Base-by-base conservation (phyloP, 177 flowering plant genomes). In the Tripterygium wilfordii region DNA sequence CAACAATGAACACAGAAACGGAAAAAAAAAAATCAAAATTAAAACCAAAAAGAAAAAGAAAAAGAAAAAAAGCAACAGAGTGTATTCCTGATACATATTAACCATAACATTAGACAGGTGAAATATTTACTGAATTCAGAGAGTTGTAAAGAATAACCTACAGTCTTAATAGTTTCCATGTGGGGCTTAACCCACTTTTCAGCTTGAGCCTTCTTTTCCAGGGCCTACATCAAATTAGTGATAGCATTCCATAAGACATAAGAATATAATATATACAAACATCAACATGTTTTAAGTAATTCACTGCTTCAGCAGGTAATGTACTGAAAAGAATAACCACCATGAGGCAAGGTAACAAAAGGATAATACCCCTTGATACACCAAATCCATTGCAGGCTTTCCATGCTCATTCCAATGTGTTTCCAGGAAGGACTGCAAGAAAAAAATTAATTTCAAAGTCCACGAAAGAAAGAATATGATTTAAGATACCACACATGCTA, bases 171-270 rank as follows among this genome's bases (percentile, higher is more conserved):
- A 10, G 81, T 66, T 63, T 82, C 83, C 44, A 88, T 15, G 42
- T 83, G 94, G 32, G 98, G 96, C 61, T 74, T 81, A 46, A 78
- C 82, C 98, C 96, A 92, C 49, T 77, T 78, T 52, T 71, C 80
- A 65, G 73, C 83, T 62, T 77, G 78, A 2, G 67, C 71, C 54
- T 76, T 83, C 51, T 68, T 77, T 66, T 83, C 95, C 53, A 65
- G 36, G 16, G 78, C 84, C 96, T 91, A 65, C 15, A 37, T 58
- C 26, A 66, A 48, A 54, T 14, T 40, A 18, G 42, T 3, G 24
- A 38, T 4, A 36, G 10, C 18, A 36, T n/a, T n/a, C n/a, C n/a
- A n/a, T n/a, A n/a, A n/a, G n/a, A n/a, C n/a, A n/a, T n/a, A n/a
- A n/a, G n/a, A n/a, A n/a, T n/a, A n/a, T n/a, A n/a, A n/a, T n/a